Evolutionary conservation across 2,329 filamentous ascomycete genomes (phyloP), one percentile per base, ranked within the genome.

Genomic region (Aspergillus flavus): DNA sequence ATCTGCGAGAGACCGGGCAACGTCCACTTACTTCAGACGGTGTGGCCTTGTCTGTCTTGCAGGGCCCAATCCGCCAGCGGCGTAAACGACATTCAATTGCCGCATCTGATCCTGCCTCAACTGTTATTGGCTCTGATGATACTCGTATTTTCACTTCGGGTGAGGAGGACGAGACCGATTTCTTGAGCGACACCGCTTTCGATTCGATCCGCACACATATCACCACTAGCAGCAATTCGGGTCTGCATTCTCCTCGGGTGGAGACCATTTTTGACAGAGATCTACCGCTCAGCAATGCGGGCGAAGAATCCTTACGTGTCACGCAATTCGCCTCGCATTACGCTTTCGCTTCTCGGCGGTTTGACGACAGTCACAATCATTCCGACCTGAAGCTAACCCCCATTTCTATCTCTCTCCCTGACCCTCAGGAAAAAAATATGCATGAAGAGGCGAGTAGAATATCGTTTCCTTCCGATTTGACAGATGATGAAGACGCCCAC

Each of bases 261-360:
- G 86, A 89, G 69, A 87, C 85, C 12, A 87, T 89, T 69, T 89
- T 89, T 73, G 85, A 88, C 73, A 85, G 86, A 70, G 82, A 81
- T 57, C 80, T 79, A 63, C 65, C 73, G 9, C 71, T 76, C 19
- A 69, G 72, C 32, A 57, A 71, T 53, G 76, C 74, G 54, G 80
- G 81, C 66, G 72, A 77, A 64, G 82, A 79, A 68, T 69, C 81
- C 58, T 74, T 79, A 59, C 77, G 78, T 61, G 74, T 86, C 53
- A 79, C 81, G 62, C 82, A 85, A 67, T 75, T 85, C 21, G 75
- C 84, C 10, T 81, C 80, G 34, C 78, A 81, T 58, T 81, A 81
- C 26, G 77, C 81, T 36, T 81, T 83, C 69, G 65, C 68, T 63
- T 67, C 72, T 55, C 68, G 73, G 53, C 64, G 71, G 34, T 61